phyloP scores from a whole-genome alignment of 2,329 filamentous ascomycete species.

The Fusarium lateritium region DNA sequence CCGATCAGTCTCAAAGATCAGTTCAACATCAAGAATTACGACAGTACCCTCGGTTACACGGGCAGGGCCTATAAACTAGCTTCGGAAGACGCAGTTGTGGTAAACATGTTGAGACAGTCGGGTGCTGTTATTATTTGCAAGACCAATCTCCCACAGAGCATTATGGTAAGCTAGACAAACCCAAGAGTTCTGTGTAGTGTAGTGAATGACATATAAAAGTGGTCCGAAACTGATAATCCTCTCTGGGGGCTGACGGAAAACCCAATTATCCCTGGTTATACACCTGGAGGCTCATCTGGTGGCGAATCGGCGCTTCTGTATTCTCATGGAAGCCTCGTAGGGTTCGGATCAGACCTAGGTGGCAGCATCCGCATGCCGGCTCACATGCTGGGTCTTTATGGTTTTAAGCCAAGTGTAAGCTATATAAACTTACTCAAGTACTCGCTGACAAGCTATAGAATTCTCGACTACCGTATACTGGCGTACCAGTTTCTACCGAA shows the following conservation, averaged over 20 bases:
- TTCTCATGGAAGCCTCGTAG: constrained; percentile 38
- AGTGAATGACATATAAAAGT: not conserved
- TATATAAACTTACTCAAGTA: accelerated
- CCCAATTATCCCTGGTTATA: constrained; percentile 39
- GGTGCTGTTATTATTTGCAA: constrained; percentile 66
- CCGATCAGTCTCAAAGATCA: constrained; percentile 66
- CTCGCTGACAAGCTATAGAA: constrained; percentile 57
- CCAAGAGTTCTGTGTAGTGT: accelerated
- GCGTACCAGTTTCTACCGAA: constrained; percentile 72
- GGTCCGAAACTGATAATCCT: constrained; percentile 51
- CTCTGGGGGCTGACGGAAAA: constrained; percentile 50
- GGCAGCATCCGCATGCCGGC: constrained; percentile 49
- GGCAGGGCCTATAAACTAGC: constrained; percentile 65
- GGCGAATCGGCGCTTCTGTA: constrained; percentile 45
- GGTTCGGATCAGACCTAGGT: constrained; percentile 48
- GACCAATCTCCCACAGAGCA: constrained; percentile 39
- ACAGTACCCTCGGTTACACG: constrained; percentile 73
- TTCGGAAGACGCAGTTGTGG: constrained; percentile 62
- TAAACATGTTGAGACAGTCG: constrained; percentile 62
- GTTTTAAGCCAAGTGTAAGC: constrained; percentile 50
- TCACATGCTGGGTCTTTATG: constrained; percentile 46
- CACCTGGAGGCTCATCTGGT: constrained; percentile 48
- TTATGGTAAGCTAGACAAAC: constrained; percentile 4
- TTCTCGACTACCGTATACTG: constrained; percentile 69
- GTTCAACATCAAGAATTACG: constrained; percentile 71